These are phyloP conservation scores for Zygoascus tannicola DNA, from an alignment of 805 yeast genomes.

Conservation along the genomic window DNA sequence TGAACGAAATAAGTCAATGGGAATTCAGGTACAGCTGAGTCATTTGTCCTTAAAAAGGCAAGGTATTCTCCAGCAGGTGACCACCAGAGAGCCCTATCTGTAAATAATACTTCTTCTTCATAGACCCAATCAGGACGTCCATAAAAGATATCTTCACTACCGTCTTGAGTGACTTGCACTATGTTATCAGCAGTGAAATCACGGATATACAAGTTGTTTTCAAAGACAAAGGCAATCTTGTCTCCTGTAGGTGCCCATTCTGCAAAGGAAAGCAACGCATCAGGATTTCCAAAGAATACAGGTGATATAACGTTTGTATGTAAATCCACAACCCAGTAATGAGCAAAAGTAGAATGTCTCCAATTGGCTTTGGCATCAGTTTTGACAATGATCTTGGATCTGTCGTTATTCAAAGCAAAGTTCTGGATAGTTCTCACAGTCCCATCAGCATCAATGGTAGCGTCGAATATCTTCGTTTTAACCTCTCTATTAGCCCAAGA, in stretches of 20 bases:
- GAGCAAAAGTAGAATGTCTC: constrained; percentile 59
- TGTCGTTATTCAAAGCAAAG: constrained; percentile 36
- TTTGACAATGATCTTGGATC: constrained; percentile 43
- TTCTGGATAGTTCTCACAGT: constrained; percentile 32
- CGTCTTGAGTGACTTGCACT: constrained; percentile 56
- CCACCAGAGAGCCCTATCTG: constrained; percentile 79
- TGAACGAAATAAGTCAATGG: constrained; percentile 70
- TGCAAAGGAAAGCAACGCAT: constrained; percentile 41
- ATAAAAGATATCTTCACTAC: constrained; percentile 61
- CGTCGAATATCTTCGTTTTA: constrained; percentile 7
- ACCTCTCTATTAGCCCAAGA: constrained; percentile 30
- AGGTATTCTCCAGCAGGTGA: constrained; percentile 61
- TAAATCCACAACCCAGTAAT: constrained; percentile 55
- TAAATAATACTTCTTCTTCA: constrained; percentile 77
- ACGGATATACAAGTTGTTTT: constrained; percentile 60
- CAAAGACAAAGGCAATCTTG: constrained; percentile 53
- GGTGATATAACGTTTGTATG: constrained; percentile 28
- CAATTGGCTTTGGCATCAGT: constrained; percentile 46
- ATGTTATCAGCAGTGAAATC: constrained; percentile 31
- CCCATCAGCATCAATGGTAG: constrained; percentile 35
- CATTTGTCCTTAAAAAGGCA: constrained; percentile 60
- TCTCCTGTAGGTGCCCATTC: constrained; percentile 68
- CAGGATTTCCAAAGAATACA: constrained; percentile 19
- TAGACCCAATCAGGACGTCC: constrained; percentile 95
- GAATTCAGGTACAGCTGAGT: constrained; percentile 61